Conservation (phyloP, 371 early-diverging fungal genomes). For the Nematocida parisii region DNA sequence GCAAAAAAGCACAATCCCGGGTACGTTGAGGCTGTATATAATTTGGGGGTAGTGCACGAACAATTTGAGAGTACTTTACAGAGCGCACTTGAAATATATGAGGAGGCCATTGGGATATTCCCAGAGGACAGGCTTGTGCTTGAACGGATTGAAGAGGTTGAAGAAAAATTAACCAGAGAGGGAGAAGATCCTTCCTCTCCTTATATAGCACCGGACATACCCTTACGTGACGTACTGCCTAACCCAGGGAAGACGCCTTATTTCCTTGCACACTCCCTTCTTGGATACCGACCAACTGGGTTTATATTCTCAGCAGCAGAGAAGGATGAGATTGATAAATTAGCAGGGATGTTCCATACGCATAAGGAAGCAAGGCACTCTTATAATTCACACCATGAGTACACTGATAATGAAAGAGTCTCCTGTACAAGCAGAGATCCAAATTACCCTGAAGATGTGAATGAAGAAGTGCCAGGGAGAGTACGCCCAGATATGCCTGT, state of each 20-base stretch:
- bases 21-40: slow-evolving; percentile 36
- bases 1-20: slow-evolving; percentile 7
- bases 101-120: slow-evolving; percentile 4
- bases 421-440: no score
- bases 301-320: slow-evolving; percentile 27
- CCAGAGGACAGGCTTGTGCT: slow-evolving; percentile 37
- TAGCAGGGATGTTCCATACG: neutral
- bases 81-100: slow-evolving; percentile 44
- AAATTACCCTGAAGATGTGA: no score
- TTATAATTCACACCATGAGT: no score
- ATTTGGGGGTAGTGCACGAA: slow-evolving; percentile 37
- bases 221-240: slow-evolving; percentile 18
- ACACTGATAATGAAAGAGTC: no score
- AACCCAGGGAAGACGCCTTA: slow-evolving; percentile 43
- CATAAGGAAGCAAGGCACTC: no score
- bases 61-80: slow-evolving; percentile 34
- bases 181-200: no score
- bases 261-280: slow-evolving; percentile 29
- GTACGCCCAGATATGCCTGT: no score
- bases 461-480: no score
- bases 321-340: slow-evolving; percentile 34
- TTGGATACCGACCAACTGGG: slow-evolving; percentile 38
- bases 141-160: slow-evolving; percentile 36
- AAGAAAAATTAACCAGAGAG: neutral
- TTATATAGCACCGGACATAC: slow-evolving; percentile 11